Evolutionary conservation across 371 early-diverging fungal species (phyloP).

Genomic region (Mortierella sp.): DNA sequence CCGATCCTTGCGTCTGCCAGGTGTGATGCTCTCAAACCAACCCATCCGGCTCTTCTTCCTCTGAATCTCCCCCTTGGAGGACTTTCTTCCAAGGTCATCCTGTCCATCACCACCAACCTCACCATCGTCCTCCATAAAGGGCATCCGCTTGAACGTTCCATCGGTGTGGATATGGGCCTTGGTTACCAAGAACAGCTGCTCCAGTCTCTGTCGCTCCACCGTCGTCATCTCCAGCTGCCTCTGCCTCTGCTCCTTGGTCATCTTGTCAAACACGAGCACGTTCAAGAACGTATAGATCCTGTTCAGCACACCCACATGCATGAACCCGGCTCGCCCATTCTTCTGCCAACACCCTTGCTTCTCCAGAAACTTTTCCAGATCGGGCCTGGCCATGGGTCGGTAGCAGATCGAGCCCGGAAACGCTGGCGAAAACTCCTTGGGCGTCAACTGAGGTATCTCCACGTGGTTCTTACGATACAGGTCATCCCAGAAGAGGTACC

Average conservation of each 20-base stretch:
- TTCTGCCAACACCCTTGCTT: slow-evolving; percentile 64
- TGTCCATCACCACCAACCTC: background rate
- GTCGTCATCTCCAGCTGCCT: slow-evolving; percentile 49
- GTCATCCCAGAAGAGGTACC: slow-evolving; percentile 78
- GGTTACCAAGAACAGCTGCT: slow-evolving; percentile 46
- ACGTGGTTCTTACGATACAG: slow-evolving; percentile 66
- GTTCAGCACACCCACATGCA: slow-evolving; percentile 66
- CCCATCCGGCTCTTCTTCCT: slow-evolving; percentile 40
- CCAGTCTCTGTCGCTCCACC: slow-evolving; percentile 41
- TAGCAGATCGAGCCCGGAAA: slow-evolving; percentile 70
- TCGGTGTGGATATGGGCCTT: slow-evolving; percentile 43
- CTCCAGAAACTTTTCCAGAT: slow-evolving; percentile 65
- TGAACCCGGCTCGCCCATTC: slow-evolving; percentile 57
- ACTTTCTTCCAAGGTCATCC: slow-evolving; percentile 16
- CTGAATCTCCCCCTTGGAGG: slow-evolving; percentile 1
- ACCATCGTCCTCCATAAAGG: background rate
- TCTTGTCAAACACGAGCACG: slow-evolving; percentile 56
- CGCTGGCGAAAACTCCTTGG: slow-evolving; percentile 67
- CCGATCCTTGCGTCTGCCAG: slow-evolving; percentile 25
- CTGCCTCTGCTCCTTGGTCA: slow-evolving; percentile 46
- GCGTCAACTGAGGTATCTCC: slow-evolving; percentile 58
- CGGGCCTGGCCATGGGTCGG: slow-evolving; percentile 64
- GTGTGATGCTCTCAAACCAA: slow-evolving; percentile 56
- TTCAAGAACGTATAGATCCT: slow-evolving; percentile 62
- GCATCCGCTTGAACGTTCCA: slow-evolving; percentile 40